Percentiles rank a stretch among this genome's conserved stretches.
Conservation (phyloP, 129 eudicot species). For the Saussurea involucrata region DNA sequence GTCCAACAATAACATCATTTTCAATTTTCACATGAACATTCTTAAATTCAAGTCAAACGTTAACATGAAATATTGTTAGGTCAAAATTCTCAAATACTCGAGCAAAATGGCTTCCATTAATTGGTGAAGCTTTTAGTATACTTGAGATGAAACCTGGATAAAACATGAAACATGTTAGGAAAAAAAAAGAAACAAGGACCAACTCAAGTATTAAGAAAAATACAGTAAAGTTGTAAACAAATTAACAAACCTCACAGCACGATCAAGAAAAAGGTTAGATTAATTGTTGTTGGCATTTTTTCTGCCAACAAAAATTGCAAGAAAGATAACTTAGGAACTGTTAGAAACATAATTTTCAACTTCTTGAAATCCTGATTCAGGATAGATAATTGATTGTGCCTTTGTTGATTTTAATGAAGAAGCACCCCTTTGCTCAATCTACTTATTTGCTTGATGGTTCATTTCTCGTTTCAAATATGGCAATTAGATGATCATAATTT, state of each 20-base stretch:
- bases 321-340: neutral
- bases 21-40: neutral
- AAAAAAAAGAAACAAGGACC: neutral
- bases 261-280: neutral
- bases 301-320: neutral
- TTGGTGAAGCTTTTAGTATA: neutral
- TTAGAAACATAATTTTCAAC: neutral
- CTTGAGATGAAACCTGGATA: neutral
- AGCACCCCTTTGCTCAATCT: neutral
- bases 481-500: constrained; percentile 4
- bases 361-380: neutral
- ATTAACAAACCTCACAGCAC: neutral
- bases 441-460: neutral
- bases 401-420: neutral
- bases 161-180: neutral
- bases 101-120: neutral
- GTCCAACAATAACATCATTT: neutral
- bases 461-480: neutral
- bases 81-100: neutral
- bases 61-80: neutral
- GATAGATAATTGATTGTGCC: neutral
- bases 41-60: neutral
- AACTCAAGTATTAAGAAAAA: neutral
- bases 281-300: neutral
- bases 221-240: neutral